Conservation (phyloP, 2,329 filamentous ascomycete genomes). For the Hymenoscyphus scutula region DNA sequence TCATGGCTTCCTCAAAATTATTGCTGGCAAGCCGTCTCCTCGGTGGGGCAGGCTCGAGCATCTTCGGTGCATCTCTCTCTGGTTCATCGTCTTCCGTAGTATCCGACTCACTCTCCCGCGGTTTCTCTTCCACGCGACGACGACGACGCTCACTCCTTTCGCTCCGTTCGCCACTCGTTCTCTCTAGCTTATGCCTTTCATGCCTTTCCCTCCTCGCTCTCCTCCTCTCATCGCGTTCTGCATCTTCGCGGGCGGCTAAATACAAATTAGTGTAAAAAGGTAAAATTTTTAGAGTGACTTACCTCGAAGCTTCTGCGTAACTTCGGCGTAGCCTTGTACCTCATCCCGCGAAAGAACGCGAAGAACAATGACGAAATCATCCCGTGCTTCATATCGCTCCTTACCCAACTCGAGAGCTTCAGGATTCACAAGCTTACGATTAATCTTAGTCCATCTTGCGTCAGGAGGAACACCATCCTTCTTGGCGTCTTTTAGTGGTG, state of each 20-base stretch:
- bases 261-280: slow-evolving; percentile 12
- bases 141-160: slow-evolving; percentile 16
- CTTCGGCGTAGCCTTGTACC: slow-evolving; percentile 80
- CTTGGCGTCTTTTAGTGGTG: slow-evolving; percentile 86
- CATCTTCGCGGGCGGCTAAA: slow-evolving; percentile 33
- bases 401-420: slow-evolving; percentile 83
- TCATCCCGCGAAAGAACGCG: slow-evolving; percentile 84
- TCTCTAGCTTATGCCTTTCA: slow-evolving; percentile 35
- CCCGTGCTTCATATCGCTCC: slow-evolving; percentile 87
- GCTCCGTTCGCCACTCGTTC: slow-evolving; percentile 18
- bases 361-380: slow-evolving; percentile 90
- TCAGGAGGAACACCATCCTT: slow-evolving; percentile 72
- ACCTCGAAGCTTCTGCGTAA: slow-evolving; percentile 81
- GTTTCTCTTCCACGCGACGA: slow-evolving; percentile 22
- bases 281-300: slow-evolving; percentile 34
- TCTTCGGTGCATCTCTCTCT: slow-evolving; percentile 26
- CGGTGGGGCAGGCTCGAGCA: slow-evolving; percentile 31
- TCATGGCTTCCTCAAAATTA: slow-evolving; percentile 27
- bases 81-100: slow-evolving; percentile 19
- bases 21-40: slow-evolving; percentile 16
- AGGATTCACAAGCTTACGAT: slow-evolving; percentile 82
- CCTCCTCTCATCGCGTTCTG: slow-evolving; percentile 30
- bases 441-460: slow-evolving; percentile 92
- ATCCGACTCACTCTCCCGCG: slow-evolving; percentile 12
- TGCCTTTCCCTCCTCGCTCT: slow-evolving; percentile 33